Evolutionary conservation across 2,329 filamentous ascomycete species (phyloP).

Genomic region (Fusarium miscanthi): DNA sequence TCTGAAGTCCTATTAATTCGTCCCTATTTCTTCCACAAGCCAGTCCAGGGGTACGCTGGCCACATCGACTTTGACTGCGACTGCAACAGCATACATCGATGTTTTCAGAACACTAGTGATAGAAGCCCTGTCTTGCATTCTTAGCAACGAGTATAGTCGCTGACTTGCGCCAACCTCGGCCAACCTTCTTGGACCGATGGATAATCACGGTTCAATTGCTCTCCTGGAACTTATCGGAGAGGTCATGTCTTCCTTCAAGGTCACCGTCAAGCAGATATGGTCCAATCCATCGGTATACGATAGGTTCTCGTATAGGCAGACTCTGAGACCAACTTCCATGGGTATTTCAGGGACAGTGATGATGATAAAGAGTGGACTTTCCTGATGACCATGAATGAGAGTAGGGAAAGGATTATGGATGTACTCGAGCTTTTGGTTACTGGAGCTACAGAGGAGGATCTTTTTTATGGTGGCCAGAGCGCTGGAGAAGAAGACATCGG

Average conservation of each 20-base stretch:
- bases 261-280: background rate
- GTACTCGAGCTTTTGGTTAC: background rate
- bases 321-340: background rate
- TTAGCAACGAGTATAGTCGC: background rate
- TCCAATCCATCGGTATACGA: background rate
- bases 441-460: background rate
- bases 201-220: background rate
- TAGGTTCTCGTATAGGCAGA: background rate
- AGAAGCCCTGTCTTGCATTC: background rate
- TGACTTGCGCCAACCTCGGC: background rate
- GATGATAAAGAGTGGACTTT: background rate
- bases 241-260: background rate
- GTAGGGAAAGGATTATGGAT: background rate
- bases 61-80: background rate
- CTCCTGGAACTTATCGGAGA: background rate
- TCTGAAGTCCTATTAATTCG: no score
- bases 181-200: background rate
- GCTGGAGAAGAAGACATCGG: background rate
- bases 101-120: background rate
- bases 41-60: background rate
- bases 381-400: background rate
- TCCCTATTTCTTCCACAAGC: background rate
- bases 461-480: background rate
- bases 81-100: background rate
- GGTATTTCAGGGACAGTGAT: background rate